Percentiles rank a stretch among this genome's conserved stretches.
Evolutionary conservation across 164 flowering plant genomes (phyloP).

Genomic region (Vitis labrusca): DNA sequence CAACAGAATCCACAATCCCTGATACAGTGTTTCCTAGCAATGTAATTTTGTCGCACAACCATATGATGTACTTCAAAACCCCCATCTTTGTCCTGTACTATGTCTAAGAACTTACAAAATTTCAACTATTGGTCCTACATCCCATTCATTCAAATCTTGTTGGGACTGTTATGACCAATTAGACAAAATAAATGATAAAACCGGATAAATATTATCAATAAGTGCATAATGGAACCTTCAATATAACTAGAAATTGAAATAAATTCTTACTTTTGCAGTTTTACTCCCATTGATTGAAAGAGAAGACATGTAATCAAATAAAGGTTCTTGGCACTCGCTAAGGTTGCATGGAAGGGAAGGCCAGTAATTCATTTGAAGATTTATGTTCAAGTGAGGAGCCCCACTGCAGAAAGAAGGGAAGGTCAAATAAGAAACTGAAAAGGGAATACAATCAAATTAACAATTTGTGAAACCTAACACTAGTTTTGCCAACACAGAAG

Average conservation of each 20-base stretch:
- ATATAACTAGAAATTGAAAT: neutral
- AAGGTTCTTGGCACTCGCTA: constrained; percentile 86
- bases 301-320: constrained; percentile 74
- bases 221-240: neutral
- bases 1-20: neutral
- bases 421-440: neutral
- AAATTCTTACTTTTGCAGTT: constrained; percentile 70
- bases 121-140: too few relatives aligned
- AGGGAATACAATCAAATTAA: too few relatives aligned
- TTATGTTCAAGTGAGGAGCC: constrained; percentile 93
- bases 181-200: too few relatives aligned
- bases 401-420: constrained; percentile 42
- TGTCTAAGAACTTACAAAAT: too few relatives aligned
- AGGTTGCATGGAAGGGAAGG: constrained; percentile 92
- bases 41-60: too few relatives aligned
- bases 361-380: constrained; percentile 99
- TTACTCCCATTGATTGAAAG: constrained; percentile 78
- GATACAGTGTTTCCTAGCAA: too few relatives aligned
- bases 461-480: too few relatives aligned
- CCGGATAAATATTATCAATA: neutral
- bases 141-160: too few relatives aligned
- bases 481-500: too few relatives aligned
- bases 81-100: too few relatives aligned
- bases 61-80: too few relatives aligned
- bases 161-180: too few relatives aligned